Percentiles rank a stretch among this genome's conserved stretches.
Evolutionary conservation across 805 yeast genomes (phyloP).

Genomic region (Saturnispora serradocipensis): DNA sequence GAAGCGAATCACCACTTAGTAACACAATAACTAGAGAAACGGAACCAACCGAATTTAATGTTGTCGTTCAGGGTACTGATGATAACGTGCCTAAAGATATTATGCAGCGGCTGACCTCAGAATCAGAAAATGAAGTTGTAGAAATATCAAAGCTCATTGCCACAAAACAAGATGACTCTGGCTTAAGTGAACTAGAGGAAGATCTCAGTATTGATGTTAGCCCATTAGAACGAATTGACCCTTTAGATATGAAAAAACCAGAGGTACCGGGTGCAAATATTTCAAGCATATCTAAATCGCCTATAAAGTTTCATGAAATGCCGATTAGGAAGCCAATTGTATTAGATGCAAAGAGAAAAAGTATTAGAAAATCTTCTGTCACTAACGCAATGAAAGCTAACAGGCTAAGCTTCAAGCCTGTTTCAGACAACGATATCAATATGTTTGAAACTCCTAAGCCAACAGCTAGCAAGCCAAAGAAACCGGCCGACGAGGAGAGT

Average conservation of each 20-base stretch:
- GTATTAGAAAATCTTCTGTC: constrained; percentile 15
- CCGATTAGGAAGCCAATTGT: constrained; percentile 27
- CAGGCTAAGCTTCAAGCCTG: not conserved
- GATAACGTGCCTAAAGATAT: not conserved
- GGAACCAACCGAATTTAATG: constrained; percentile 4
- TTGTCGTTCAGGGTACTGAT: not conserved
- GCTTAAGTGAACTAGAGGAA: constrained; percentile 18
- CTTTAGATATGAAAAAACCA: constrained; percentile 16
- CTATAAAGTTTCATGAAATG: constrained; percentile 26
- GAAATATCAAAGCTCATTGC: constrained; percentile 17
- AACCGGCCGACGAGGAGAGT: constrained; percentile 11
- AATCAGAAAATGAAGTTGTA: constrained; percentile 14
- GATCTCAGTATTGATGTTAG: constrained; percentile 21
- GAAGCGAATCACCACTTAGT: not conserved
- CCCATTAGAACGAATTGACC: constrained; percentile 24
- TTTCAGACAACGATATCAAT: not conserved
- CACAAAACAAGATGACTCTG: constrained; percentile 15
- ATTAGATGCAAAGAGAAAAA: constrained; percentile 22
- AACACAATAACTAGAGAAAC: not conserved
- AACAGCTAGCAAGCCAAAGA: not conserved
- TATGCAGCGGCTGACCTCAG: not conserved
- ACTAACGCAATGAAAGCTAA: not conserved
- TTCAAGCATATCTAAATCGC: constrained; percentile 19
- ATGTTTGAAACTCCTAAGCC: constrained; percentile 5
- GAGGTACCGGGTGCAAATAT: constrained; percentile 9